Evolutionary conservation across 768 basidiomycete genomes (phyloP), one percentile per base, ranked within the genome.

Genomic region (Psilocybe cyanescens): DNA sequence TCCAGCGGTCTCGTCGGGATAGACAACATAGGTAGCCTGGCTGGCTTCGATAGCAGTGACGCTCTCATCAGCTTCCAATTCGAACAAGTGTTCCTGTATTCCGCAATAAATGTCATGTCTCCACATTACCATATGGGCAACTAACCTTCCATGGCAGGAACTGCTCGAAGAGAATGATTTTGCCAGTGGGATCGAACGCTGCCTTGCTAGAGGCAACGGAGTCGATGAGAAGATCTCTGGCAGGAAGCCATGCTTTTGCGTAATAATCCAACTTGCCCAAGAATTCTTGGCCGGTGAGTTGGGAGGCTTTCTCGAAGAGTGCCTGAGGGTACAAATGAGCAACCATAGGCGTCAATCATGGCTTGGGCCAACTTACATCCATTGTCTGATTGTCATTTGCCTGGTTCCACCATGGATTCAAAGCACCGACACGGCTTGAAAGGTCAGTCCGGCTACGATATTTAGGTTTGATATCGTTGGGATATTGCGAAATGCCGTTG

Each of bases 361-460:
- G 56, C 51, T 4, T 30, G 4, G 14, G 14, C 52, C 17, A 16
- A 79, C 89, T 49, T 73, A 95, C 95, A 75, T 97, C 92, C 46
- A 92, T 77, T 24, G 80, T 79, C 58, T 83, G 71, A n/a, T 88
- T 76, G 67, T 86, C 86, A n/a, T 78, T 72, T 3, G 85, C 72
- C 72, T 97, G 86, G 72, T 98, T 98, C 97, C 97, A 99, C 7
- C 87, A 79, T 3, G 97, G 94, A 74, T 99, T 99, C 52, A 99
- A 83, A 67, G 81, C 78, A 5, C 85, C 86, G 28, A 99, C 91
- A 60, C 97, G 88, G 65, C 87, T 86, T 12, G 92, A 91, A 5
- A 99, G 77, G 74, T 97, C 93, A 11, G 96, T 97, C 49, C 86
- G 79, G 64, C 78, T 87, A 65, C 83, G 83, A 77, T 99, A 99